Conservation (phyloP, 1,139 yeast species). For the Pichia sp. region DNA sequence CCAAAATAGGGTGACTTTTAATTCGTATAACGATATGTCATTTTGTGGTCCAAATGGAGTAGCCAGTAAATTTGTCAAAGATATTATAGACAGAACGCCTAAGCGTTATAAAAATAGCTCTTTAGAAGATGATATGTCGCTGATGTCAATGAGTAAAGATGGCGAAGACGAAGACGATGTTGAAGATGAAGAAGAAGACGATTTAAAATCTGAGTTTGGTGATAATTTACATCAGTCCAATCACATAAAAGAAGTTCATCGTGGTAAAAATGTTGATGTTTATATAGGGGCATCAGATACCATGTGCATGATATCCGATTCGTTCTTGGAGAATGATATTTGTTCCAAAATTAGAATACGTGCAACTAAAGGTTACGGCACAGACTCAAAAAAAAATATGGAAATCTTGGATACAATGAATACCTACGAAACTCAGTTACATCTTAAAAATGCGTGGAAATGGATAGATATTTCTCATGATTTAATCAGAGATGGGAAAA, state of each 20-base stretch:
- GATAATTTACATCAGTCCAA: background rate
- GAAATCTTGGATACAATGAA: constrained; percentile 47
- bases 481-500: constrained; percentile 58
- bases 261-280: constrained; percentile 3
- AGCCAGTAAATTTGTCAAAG: constrained; percentile 32
- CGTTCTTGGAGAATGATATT: constrained; percentile 49
- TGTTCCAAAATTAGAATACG: constrained; percentile 60
- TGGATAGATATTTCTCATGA: constrained; percentile 74
- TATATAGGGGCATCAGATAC: constrained; percentile 5
- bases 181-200: background rate
- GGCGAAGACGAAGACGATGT: background rate
- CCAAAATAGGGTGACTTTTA: constrained; percentile 56
- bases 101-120: too few relatives aligned
- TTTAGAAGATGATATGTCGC: too few relatives aligned
- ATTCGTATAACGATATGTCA: constrained; percentile 63
- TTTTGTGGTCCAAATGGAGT: constrained; percentile 59
- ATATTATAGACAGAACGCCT: constrained; percentile 7
- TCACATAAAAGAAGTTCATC: background rate
- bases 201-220: constrained; percentile 10
- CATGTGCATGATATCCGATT: constrained; percentile 13
- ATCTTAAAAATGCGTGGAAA: constrained; percentile 76
- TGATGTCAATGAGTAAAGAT: background rate
- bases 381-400: constrained; percentile 59
- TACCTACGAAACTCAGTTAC: constrained; percentile 47
- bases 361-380: constrained; percentile 67